phyloP scores from a whole-genome alignment of 495 filamentous ascomycete species.

The Choiromyces venosus region DNA sequence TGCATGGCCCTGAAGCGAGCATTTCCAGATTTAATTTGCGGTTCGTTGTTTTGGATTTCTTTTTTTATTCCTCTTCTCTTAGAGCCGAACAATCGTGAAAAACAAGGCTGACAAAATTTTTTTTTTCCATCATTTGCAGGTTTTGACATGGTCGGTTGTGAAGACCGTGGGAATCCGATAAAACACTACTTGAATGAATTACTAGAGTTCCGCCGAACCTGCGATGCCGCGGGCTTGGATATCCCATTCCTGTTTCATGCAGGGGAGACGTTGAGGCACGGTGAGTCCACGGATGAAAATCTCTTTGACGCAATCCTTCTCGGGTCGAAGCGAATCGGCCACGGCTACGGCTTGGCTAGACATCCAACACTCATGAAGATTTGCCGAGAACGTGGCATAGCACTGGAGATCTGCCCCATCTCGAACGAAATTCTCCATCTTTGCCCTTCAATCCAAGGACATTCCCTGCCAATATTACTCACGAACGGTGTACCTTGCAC shows the following conservation, averaged over 20 bases:
- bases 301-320: slow-evolving; percentile 82
- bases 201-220: slow-evolving; percentile 84
- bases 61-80: not conserved
- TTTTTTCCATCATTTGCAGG: slow-evolving; percentile 47
- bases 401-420: slow-evolving; percentile 78
- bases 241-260: slow-evolving; percentile 95
- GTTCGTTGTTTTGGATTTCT: slow-evolving; percentile 44
- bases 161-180: slow-evolving; percentile 67
- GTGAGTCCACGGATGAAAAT: slow-evolving; percentile 67
- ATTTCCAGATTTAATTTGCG: slow-evolving; percentile 1
- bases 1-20: not conserved
- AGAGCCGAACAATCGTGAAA: slow-evolving; percentile 68
- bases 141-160: slow-evolving; percentile 79
- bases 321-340: slow-evolving; percentile 77
- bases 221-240: slow-evolving; percentile 66
- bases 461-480: slow-evolving; percentile 74
- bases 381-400: slow-evolving; percentile 76
- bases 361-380: slow-evolving; percentile 82
- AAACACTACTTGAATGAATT: slow-evolving; percentile 69
- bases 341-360: slow-evolving; percentile 78
- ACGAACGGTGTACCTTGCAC: slow-evolving; percentile 70
- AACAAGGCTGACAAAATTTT: not conserved
- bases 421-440: slow-evolving; percentile 75
- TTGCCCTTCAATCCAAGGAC: slow-evolving; percentile 64
- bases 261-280: slow-evolving; percentile 72